Evolutionary conservation across 2,329 filamentous ascomycete species (phyloP), one percentile per base, ranked within the genome.

Genomic region (Colletotrichum neosansevieriae): DNA sequence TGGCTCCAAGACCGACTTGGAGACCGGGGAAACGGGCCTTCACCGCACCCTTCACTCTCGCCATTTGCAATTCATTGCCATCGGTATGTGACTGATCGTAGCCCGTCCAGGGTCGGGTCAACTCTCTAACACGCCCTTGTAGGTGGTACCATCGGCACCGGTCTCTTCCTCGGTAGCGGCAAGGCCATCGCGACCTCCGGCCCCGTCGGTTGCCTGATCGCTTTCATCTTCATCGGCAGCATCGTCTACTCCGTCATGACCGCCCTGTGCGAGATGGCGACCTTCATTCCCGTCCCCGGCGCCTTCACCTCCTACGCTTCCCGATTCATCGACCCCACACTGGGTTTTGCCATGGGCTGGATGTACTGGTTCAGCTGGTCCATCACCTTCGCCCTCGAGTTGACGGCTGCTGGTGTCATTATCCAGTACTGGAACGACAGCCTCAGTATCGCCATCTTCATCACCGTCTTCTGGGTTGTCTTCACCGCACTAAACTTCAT

Each of bases 341-440:
- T 94, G 54, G 91, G 91, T 7, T 94, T 94, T 74, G 86, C 91
- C 19, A 91, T 94, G 85, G 92, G 92, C 19, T 94, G 92, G 92
- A 89, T 93, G 68, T 94, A 94, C 79, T 94, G 91, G 90, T 94
- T 94, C 75, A 90, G 86, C 42, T 94, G 90, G 91, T 85, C 89
- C 17, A 88, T 91, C 65, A 93, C 91, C 0, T 92, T 88, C 72
- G 91, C 91, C 0, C 85, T 94, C 9, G 92, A 94, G 75, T 82
- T 94, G 44, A 92, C 89, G 0, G 90, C 91, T 0, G 89, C 91
- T 1, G 91, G 91, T 5, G 81, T 94, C 54, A 91, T 94, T 63
- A 92, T 94, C 70, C 89, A 93, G 76, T 94, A 91, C 77, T 94
- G 92, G 92, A 83, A 89, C 63, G 71, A 81, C 1, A 76, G 78